Conservation (phyloP, 495 filamentous ascomycete genomes). For the Aspergillus avenaceus region DNA sequence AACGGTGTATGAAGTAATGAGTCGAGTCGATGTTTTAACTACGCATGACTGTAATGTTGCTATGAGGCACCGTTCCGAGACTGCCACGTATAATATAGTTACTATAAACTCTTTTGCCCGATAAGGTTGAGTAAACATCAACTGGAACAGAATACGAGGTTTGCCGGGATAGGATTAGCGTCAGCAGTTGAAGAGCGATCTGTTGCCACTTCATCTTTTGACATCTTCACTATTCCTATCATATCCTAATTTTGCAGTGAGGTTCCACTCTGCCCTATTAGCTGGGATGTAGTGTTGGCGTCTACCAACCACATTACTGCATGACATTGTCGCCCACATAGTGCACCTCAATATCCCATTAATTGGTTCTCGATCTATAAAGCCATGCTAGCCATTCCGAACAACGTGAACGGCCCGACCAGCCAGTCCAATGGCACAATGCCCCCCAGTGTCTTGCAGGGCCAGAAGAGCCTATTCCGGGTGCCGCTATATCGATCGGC, state of each 20-base stretch:
- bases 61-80: no score
- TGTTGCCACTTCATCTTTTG: no score
- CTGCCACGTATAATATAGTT: not conserved
- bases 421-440: not conserved
- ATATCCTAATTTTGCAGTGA: not conserved
- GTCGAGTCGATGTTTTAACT: no score
- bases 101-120: no score
- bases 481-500: constrained; percentile 15
- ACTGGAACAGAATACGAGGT: constrained; percentile 7
- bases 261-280: not conserved
- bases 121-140: no score
- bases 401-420: not conserved
- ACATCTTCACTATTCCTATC: not conserved
- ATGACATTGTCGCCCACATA: no score
- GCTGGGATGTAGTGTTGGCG: no score
- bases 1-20: constrained; percentile 27
- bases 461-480: constrained; percentile 26
- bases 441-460: constrained; percentile 14
- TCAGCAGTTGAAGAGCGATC: no score
- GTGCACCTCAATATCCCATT: no score
- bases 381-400: not conserved
- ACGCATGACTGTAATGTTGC: no score
- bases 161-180: constrained; percentile 7
- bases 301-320: no score
- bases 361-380: not conserved